Percentiles rank a stretch among this genome's conserved stretches.
Evolutionary conservation across 371 early-diverging fungal species (phyloP).

Genomic region (Umbelopsis sp.): DNA sequence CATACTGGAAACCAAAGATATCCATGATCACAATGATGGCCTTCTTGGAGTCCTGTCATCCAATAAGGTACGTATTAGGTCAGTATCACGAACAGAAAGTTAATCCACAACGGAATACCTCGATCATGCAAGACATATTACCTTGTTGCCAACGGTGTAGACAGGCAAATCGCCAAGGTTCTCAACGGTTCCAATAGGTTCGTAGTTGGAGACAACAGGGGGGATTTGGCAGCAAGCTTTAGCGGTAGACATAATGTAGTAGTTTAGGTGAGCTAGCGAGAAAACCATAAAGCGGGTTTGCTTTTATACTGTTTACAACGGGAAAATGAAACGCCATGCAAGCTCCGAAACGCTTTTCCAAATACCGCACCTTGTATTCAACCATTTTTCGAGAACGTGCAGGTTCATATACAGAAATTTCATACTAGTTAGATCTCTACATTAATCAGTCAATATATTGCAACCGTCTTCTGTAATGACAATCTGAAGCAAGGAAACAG

Average conservation of each 20-base stretch:
- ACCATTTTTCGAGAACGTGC: too few relatives aligned
- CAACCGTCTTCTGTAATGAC: constrained; percentile 1
- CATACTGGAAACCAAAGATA: constrained; percentile 49
- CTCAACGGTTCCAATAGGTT: constrained; percentile 53
- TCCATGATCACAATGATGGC: constrained; percentile 54
- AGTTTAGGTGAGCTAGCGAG: background rate
- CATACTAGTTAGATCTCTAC: too few relatives aligned
- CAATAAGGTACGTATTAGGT: background rate
- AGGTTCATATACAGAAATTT: too few relatives aligned
- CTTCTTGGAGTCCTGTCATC: constrained; percentile 39
- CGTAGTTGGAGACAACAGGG: constrained; percentile 62
- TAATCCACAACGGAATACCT: too few relatives aligned
- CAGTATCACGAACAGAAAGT: background rate
- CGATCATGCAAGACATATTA: background rate
- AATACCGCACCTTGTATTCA: background rate
- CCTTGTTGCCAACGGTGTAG: constrained; percentile 45
- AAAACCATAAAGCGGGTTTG: background rate
- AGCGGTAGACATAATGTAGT: constrained; percentile 50
- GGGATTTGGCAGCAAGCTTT: constrained; percentile 67
- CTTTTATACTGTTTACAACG: background rate
- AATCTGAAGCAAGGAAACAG: background rate
- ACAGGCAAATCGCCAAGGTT: constrained; percentile 44
- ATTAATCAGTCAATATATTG: constrained; percentile 3
- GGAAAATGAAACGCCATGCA: constrained; percentile 2
- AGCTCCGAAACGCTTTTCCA: background rate